Base-by-base conservation (phyloP, 768 basidiomycete species). In the Amanita jacksonii region DNA sequence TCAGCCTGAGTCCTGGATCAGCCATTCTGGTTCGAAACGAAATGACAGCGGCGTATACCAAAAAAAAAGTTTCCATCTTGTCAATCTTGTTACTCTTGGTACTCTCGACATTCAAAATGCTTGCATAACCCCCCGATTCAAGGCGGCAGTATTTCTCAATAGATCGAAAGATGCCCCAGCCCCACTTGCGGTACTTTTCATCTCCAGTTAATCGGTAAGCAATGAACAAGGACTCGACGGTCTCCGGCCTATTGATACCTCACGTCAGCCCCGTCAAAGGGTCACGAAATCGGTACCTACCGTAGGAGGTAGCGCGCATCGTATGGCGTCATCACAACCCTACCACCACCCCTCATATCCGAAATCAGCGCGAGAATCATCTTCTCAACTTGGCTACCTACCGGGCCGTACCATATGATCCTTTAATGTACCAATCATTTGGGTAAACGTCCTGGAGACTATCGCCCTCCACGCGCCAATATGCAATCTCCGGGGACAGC, bases 61-160 rank as follows among this genome's bases (percentile, higher is more conserved):
- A 67, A 65, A 93, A 76, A 66, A 96, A 97, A 6, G 93, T 92
- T 64, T 96, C 93, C 93, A 98, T 97, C 58, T 84, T 85, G 58
- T 97, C 90, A 46, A 89, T 80, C 42, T 73, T 66, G 52, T 66
- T 65, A 5, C 69, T 78, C 0, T 79, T 77, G 10, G 81, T 66
- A 49, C 76, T 70, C 55, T 96, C 88, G 7, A 98, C 93, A 56
- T 97, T 89, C 46, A 81, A 59, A 38, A 98, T 72, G 28, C 77
- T 77, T 7, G 89, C 85, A 55, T 89, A 98, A 3, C 93, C 94
- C 18, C 94, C 94, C 0, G 68, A 72, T 23, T 74, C 70, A 19
- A 92, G 63, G 38, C 74, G 70, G 57, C 90, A 91, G 58, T 94
- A 76, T 57, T 77, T 76, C 56, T 93, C 77, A 43, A 98, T 96